phyloP scores from a whole-genome alignment of 169 alveolate species.

The Plasmodium fragile region DNA sequence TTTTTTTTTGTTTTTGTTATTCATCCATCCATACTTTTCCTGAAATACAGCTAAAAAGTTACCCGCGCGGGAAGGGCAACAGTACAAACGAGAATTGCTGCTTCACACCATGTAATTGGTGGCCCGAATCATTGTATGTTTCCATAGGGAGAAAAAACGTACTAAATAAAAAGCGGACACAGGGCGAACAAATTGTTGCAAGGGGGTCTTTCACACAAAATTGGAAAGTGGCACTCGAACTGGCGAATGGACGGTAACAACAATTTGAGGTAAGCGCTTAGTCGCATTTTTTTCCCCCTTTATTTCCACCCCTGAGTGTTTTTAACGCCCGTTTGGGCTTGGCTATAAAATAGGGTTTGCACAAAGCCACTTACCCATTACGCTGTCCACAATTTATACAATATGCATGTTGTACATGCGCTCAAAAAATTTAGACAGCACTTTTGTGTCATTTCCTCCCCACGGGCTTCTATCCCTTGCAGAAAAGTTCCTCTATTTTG shows the following conservation, averaged over 20 bases:
- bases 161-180: neutral
- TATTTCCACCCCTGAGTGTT: no score
- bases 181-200: neutral
- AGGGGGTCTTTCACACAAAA: neutral
- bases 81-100: neutral
- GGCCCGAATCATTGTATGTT: neutral
- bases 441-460: neutral
- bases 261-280: neutral
- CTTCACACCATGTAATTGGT: neutral
- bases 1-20: neutral
- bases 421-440: neutral
- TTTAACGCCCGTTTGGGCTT: neutral
- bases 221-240: neutral
- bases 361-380: neutral
- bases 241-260: neutral
- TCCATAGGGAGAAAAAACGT: neutral
- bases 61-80: neutral
- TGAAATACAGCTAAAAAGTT: neutral
- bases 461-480: neutral
- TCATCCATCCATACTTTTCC: neutral
- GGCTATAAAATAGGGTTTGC: neutral
- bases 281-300: neutral
- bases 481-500: neutral
- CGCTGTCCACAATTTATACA: neutral
- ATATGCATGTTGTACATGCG: neutral